Evolutionary conservation across 345 rosid genomes (phyloP).

Genomic region (Pistacia integerrima): DNA sequence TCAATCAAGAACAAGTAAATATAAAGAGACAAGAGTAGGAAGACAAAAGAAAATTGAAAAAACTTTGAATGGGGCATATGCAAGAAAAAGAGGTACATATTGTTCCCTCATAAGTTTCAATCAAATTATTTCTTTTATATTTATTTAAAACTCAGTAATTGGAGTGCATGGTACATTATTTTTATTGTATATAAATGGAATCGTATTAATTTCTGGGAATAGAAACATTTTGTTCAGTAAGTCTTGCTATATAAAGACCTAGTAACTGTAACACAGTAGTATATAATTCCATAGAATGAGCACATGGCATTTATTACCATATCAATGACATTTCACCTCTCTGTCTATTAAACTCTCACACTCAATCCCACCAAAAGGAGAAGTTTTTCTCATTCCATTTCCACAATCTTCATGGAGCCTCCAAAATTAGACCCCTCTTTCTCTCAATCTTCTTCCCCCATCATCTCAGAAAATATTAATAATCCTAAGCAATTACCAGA

Average conservation of each 20-base stretch:
- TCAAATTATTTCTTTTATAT: slow-evolving; percentile 5
- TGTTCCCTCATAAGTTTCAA: slow-evolving; percentile 20
- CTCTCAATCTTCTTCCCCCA: slow-evolving; percentile 40
- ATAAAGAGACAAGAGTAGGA: slow-evolving; percentile 29
- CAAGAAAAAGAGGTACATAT: slow-evolving; percentile 18
- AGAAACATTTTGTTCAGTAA: slow-evolving; percentile 10
- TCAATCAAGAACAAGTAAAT: slow-evolving; percentile 14
- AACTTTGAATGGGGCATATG: slow-evolving; percentile 19
- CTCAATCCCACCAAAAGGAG: background rate
- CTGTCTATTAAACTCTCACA: slow-evolving; percentile 32
- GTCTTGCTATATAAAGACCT: slow-evolving; percentile 31
- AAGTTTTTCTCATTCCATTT: background rate
- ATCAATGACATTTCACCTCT: slow-evolving; percentile 27
- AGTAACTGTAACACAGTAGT: slow-evolving; percentile 38
- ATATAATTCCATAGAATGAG: slow-evolving; percentile 10
- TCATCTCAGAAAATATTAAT: slow-evolving; percentile 36
- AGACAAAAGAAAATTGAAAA: slow-evolving; percentile 26
- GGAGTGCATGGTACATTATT: too few relatives aligned
- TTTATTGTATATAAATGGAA: too few relatives aligned
- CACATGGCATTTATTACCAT: slow-evolving; percentile 20
- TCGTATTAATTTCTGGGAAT: background rate
- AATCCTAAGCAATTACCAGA: slow-evolving; percentile 5
- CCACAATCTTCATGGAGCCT: slow-evolving; percentile 33
- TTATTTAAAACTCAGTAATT: too few relatives aligned
- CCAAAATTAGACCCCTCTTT: slow-evolving; percentile 35